Conservation (phyloP, 257 asterid species). For the Cordia subcordata region DNA sequence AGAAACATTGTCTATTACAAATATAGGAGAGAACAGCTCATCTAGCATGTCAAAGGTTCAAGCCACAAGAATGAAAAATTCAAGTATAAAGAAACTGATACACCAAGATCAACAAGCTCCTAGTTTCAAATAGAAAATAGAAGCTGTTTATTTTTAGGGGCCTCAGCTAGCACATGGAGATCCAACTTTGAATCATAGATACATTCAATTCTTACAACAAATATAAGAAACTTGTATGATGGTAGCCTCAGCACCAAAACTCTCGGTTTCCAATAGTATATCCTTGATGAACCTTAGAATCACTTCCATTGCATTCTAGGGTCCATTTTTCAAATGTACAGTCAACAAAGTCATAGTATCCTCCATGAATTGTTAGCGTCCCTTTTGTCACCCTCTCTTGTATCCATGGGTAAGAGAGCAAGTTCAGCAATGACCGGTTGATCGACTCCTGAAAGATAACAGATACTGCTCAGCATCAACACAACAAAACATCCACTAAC, state of each 20-base stretch:
- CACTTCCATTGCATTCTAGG: conserved; percentile 43
- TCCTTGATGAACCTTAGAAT: conserved; percentile 24
- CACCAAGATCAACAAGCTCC: not conserved
- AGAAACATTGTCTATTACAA: too few relatives aligned
- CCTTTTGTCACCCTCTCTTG: conserved; percentile 62
- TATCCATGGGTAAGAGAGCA: conserved; percentile 84
- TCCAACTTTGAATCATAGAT: not conserved
- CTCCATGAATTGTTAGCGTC: conserved; percentile 72
- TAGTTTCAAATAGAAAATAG: too few relatives aligned
- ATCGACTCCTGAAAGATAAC: conserved; percentile 67
- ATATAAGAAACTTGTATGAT: not conserved
- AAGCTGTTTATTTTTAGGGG: not conserved
- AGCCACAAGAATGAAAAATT: too few relatives aligned
- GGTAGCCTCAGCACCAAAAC: conserved; percentile 51
- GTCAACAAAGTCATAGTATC: conserved; percentile 82
- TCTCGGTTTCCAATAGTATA: conserved; percentile 55
- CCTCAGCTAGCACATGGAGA: not conserved
- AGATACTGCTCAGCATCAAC: not conserved
- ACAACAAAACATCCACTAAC: too few relatives aligned
- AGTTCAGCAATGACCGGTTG: conserved; percentile 69
- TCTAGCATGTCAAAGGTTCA: too few relatives aligned
- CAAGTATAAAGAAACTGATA: too few relatives aligned
- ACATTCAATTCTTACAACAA: not conserved
- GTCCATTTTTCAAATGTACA: conserved; percentile 96
- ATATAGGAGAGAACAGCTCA: too few relatives aligned